Evolutionary conservation across 768 basidiomycete genomes (phyloP), one percentile per base, ranked within the genome.

Genomic region (Mycena filopes): DNA sequence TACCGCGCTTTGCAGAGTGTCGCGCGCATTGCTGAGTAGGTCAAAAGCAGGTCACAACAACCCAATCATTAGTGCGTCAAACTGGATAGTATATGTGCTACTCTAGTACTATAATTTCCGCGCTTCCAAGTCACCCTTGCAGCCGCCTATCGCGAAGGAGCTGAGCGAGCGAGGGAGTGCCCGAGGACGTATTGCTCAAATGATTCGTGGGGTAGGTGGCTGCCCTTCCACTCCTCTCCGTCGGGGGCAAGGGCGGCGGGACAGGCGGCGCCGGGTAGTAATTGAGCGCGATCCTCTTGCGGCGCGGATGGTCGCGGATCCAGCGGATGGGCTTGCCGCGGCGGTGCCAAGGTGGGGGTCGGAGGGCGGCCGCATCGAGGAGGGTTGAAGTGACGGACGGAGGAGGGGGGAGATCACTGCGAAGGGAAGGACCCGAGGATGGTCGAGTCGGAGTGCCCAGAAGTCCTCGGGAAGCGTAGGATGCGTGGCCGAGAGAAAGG

Each of bases 1-100:
- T 55, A 68, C 16, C 63, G 71, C 25, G 65, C 16, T 36, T 16
- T 43, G 10, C 31, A 63, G 45, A 65, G 48, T 23, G 26, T 48
- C 13, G n/a, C n/a, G n/a, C n/a, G n/a, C n/a, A n/a, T n/a, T n/a
- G n/a, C n/a, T n/a, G n/a, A n/a, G n/a, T n/a, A n/a, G n/a, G n/a
- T n/a, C n/a, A n/a, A n/a, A n/a, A n/a, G n/a, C n/a, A n/a, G n/a
- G n/a, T n/a, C n/a, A n/a, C n/a, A n/a, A n/a, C n/a, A n/a, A n/a
- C n/a, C n/a, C n/a, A n/a, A n/a, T n/a, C n/a, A n/a, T n/a, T n/a
- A n/a, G n/a, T n/a, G n/a, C n/a, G n/a, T n/a, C n/a, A n/a, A n/a
- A n/a, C n/a, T n/a, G n/a, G n/a, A n/a, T n/a, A n/a, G n/a, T n/a
- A n/a, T n/a, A n/a, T n/a, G n/a, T n/a, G n/a, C n/a, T n/a, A n/a